A percentile compares a stretch with the other conserved stretches of the same genome.
Evolutionary conservation across 2,329 filamentous ascomycete genomes (phyloP).

Genomic region (Ceratocystis variospora): DNA sequence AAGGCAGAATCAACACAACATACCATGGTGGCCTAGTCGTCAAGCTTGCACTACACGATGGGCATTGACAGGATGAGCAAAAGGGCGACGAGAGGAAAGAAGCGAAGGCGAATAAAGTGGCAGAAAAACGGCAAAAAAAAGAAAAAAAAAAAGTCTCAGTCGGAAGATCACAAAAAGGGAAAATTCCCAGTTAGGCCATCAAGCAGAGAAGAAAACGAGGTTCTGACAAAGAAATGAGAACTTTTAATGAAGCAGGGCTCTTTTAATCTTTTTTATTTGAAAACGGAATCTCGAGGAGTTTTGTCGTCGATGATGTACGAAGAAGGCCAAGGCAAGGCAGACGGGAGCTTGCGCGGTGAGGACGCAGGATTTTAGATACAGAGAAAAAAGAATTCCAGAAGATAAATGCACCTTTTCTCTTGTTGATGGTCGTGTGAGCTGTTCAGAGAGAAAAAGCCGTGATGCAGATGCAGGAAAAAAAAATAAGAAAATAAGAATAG

Average conservation of each 20-base stretch:
- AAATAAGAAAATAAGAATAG: not conserved
- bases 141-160: constrained; percentile 27
- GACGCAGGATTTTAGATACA: not conserved
- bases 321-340: not conserved
- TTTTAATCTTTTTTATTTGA: not conserved
- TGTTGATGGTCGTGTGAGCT: no score
- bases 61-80: not conserved
- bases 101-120: not conserved
- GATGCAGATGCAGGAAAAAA: not conserved
- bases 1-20: not conserved
- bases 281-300: not conserved
- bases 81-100: not conserved
- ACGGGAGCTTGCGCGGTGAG: not conserved
- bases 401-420: no score
- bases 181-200: not conserved
- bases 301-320: not conserved
- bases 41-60: constrained; percentile 4
- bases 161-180: constrained; percentile 19
- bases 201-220: not conserved
- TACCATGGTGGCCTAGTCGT: not conserved
- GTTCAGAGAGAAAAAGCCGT: no score
- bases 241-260: not conserved
- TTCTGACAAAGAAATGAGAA: not conserved
- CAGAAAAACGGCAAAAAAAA: constrained; percentile 24
- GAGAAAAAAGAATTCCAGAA: not conserved